Base-by-base conservation (phyloP, 2,329 filamentous ascomycete species). In the Trichophyton mentagrophytes region DNA sequence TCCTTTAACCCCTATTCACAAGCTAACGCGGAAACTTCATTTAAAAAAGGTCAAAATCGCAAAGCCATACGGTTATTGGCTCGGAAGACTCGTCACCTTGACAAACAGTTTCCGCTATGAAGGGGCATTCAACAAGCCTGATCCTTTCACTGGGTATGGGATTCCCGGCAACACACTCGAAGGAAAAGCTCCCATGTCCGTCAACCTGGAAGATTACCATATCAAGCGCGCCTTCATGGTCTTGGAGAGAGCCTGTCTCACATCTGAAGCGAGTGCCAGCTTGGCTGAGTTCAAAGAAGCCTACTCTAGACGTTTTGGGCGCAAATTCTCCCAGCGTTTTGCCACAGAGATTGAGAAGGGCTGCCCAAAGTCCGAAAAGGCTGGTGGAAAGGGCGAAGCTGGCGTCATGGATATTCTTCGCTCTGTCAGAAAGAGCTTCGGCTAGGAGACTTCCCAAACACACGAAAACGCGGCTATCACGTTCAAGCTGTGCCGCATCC, bases 221-320 rank as follows among this genome's bases (percentile, higher is more conserved):
- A 65, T 66, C 30, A 70, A 69, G 17, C 66, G 69, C 4, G 70
- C 72, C 3, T 74, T 75, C 59, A 67, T 68, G 62, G 66, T 71
- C 6, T 61, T 76, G 17, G 66, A 73, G 38, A 66, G 66, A 30
- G 63, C 68, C 1, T 76, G 74, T 63, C 46, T 64, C 36, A 73
- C 73, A 0, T 65, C 68, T 4, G 71, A 74, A 62, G 73, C 74
- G 44, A 67, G 61, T 25, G 62, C 59, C 15, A 75, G 73, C 62
- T 65, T 76, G 57, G 58, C 65, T 5, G 65, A 64, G 9, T 74
- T 74, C 59, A 63, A 67, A 42, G 60, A 62, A 3, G 66, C 62
- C 42, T 72, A 71, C 65, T 61, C 68, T 58, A 61, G 49, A 17
- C 47, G 63, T 15, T 65, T 63, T 61, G 66, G 67, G 25, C 65